phyloP scores from a whole-genome alignment of 768 basidiomycete species.

The Infundibulicybe gibba region DNA sequence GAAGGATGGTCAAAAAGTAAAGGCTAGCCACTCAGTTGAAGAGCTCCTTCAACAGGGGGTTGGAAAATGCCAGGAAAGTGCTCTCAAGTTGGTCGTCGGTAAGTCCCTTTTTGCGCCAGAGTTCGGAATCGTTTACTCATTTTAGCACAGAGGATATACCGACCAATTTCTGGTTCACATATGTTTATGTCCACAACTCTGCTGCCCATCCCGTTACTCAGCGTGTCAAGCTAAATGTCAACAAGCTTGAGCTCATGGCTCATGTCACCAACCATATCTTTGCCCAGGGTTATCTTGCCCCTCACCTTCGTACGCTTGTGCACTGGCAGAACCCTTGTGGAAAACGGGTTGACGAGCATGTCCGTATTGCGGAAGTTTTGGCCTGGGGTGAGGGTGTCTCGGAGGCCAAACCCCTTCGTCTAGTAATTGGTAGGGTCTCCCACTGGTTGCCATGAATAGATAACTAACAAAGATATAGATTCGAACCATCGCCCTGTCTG shows the following conservation, averaged over 20 bases:
- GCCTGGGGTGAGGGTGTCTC: constrained; percentile 24
- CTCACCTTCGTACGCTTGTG: constrained; percentile 31
- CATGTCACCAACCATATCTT: constrained; percentile 48
- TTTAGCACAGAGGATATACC: constrained; percentile 32
- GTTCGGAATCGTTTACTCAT: neutral
- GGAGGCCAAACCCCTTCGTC: constrained; percentile 31
- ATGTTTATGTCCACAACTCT: constrained; percentile 31
- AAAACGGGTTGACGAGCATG: constrained; percentile 21
- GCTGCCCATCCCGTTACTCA: constrained; percentile 31
- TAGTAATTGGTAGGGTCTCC: constrained; percentile 24
- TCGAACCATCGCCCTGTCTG: neutral
- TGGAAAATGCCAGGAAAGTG: constrained; percentile 37
- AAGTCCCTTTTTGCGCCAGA: constrained; percentile 6
- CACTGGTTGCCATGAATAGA: neutral
- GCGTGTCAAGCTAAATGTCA: constrained; percentile 30
- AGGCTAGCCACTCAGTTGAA: constrained; percentile 29
- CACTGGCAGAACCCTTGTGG: constrained; percentile 39
- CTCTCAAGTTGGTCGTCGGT: constrained; percentile 45
- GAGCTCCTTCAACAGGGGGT: constrained; percentile 30
- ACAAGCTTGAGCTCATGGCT: constrained; percentile 34
- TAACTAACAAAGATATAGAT: neutral
- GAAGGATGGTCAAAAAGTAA: constrained; percentile 31
- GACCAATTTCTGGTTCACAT: constrained; percentile 40
- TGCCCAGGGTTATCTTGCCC: constrained; percentile 29
- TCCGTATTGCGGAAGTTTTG: constrained; percentile 20